Conservation (phyloP, 805 yeast species). For the Teunomyces gatunensis region DNA sequence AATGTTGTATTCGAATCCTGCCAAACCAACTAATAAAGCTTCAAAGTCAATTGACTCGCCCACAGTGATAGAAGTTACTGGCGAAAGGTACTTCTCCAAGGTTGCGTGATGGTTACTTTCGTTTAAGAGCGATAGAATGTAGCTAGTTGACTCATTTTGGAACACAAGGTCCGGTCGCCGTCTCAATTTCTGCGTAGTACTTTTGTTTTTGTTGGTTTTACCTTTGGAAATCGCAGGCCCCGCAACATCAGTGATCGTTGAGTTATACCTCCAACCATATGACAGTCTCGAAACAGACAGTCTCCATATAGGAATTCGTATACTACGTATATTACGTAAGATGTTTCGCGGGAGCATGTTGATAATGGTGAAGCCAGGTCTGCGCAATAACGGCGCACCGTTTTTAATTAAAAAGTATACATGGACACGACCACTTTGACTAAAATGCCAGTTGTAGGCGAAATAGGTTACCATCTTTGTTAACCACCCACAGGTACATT, state of each 20-base stretch:
- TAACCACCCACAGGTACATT: too few relatives aligned
- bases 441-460: too few relatives aligned
- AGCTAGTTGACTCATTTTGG: slow-evolving; percentile 21
- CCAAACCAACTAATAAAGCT: slow-evolving; percentile 34
- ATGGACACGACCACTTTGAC: background rate
- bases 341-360: background rate
- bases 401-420: background rate
- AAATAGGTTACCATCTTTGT: too few relatives aligned
- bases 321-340: background rate
- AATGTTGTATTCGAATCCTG: slow-evolving; percentile 22
- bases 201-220: slow-evolving; percentile 15
- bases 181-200: slow-evolving; percentile 26
- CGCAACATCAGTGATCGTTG: background rate
- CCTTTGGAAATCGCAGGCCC: background rate
- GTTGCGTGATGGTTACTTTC: slow-evolving; percentile 15
- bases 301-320: background rate
- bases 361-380: background rate
- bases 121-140: slow-evolving; percentile 24
- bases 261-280: background rate
- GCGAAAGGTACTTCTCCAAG: slow-evolving; percentile 28
- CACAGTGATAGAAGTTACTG: slow-evolving; percentile 69
- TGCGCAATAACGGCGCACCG: too few relatives aligned
- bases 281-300: background rate
- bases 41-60: slow-evolving; percentile 69
- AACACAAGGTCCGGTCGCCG: slow-evolving; percentile 22